A percentile compares a stretch with the other conserved stretches of the same genome.
Conservation (phyloP, 139 green algal genomes). For the Closterium sp. region DNA sequence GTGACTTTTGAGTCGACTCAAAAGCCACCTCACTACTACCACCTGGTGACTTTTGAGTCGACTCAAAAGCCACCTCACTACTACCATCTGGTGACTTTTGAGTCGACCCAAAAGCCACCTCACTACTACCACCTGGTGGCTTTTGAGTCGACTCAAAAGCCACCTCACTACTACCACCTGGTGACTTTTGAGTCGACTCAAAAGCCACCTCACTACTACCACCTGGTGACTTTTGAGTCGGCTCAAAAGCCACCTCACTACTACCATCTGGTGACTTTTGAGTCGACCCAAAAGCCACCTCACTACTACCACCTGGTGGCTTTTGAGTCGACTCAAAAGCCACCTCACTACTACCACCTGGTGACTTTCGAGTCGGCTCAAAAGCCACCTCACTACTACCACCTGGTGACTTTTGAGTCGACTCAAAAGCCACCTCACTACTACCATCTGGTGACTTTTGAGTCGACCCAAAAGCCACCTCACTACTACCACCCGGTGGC, state of each 20-base stretch:
- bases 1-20: too few species aligned
- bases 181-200: too few species aligned
- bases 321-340: too few species aligned
- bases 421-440: too few species aligned
- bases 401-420: too few species aligned
- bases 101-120: too few species aligned
- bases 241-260: too few species aligned
- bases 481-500: conserved; percentile 97
- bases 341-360: conserved; percentile 97
- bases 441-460: conserved; percentile 91
- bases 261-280: conserved; percentile 91
- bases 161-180: conserved; percentile 97
- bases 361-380: too few species aligned
- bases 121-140: conserved; percentile 99
- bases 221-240: conserved; percentile 97
- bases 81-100: conserved; percentile 97
- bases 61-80: too few species aligned
- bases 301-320: conserved; percentile 97
- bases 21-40: conserved; percentile 98
- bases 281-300: too few species aligned
- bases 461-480: too few species aligned
- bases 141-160: too few species aligned
- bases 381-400: conserved; percentile 97
- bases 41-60: conserved; percentile 97
- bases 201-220: conserved; percentile 98